Conservation (phyloP, 2,329 filamentous ascomycete genomes). For the Calonectria pauciramosa region DNA sequence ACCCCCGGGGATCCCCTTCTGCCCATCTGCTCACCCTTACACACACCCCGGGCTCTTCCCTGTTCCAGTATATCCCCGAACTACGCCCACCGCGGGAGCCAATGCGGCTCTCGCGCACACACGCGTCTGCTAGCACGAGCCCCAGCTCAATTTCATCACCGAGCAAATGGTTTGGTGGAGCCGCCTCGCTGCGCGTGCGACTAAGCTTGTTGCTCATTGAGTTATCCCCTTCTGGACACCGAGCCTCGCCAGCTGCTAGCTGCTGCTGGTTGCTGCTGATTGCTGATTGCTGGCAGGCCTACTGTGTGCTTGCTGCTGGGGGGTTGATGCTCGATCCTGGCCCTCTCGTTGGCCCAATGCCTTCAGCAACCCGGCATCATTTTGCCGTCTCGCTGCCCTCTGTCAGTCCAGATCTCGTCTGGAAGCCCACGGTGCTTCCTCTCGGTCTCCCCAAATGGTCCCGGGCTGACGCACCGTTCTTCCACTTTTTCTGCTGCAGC, state of each 20-base stretch:
- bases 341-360: slow-evolving; percentile 14
- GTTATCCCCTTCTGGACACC: slow-evolving; percentile 40
- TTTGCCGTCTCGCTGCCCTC: slow-evolving; percentile 7
- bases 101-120: not conserved
- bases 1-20: not conserved
- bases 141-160: slow-evolving; percentile 31
- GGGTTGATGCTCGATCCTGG: not conserved
- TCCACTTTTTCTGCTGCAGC: not conserved
- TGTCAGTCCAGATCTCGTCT: slow-evolving; percentile 8
- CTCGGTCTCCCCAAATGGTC: not conserved
- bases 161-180: slow-evolving; percentile 27
- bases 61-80: slow-evolving; percentile 13
- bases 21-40: too few relatives aligned
- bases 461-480: not conserved
- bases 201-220: slow-evolving; percentile 37
- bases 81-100: slow-evolving; percentile 6
- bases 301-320: not conserved
- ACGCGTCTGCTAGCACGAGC: not conserved
- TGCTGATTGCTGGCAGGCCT: not conserved
- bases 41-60: not conserved
- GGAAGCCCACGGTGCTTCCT: not conserved
- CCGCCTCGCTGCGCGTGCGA: slow-evolving; percentile 25
- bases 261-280: not conserved
- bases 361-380: slow-evolving; percentile 4
- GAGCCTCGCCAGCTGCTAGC: slow-evolving; percentile 10